Evolutionary conservation across 2,329 filamentous ascomycete genomes (phyloP).

Genomic region (Cladobotryum mycophilum): DNA sequence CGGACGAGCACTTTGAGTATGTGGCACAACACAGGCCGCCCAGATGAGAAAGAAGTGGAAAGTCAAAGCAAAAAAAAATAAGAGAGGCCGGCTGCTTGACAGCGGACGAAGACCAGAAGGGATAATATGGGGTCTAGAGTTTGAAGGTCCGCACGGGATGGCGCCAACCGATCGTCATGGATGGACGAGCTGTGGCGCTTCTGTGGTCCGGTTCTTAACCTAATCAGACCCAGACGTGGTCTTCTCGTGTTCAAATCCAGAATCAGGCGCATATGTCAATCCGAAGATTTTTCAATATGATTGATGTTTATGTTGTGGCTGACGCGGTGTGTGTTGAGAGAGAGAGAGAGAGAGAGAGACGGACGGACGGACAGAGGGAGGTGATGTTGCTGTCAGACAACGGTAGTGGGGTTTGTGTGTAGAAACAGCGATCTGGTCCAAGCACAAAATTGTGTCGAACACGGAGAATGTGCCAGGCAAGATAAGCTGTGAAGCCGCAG

Average conservation of each 20-base stretch:
- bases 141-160: constrained; percentile 11
- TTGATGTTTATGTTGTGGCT: background rate
- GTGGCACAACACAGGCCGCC: background rate
- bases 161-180: constrained; percentile 4
- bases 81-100: background rate
- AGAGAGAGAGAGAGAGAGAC: background rate
- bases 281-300: background rate
- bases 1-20: background rate
- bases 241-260: background rate
- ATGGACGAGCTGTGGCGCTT: constrained; percentile 1
- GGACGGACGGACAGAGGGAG: background rate
- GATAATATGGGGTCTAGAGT: constrained; percentile 9
- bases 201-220: background rate
- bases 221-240: background rate
- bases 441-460: background rate
- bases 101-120: background rate
- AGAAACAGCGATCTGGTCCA: background rate
- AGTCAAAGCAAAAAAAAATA: background rate
- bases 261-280: background rate
- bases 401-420: background rate
- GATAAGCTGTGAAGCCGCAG: background rate
- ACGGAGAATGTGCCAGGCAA: background rate
- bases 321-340: background rate
- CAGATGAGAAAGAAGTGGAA: background rate
- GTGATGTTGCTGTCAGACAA: background rate